Conservation (phyloP, 2,329 filamentous ascomycete genomes). For the Saccharata proteae region DNA sequence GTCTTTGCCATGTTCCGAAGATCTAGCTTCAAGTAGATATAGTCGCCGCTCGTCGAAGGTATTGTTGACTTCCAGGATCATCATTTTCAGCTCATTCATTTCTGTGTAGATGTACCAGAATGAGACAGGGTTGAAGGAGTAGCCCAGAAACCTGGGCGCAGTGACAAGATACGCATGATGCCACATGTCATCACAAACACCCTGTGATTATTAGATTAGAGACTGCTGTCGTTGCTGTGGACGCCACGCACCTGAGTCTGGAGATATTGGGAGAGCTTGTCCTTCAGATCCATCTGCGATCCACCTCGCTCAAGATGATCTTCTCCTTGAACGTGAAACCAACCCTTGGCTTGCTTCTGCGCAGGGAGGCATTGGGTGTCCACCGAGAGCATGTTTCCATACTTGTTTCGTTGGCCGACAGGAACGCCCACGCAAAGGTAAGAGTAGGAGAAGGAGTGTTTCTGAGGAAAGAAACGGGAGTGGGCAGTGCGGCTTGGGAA, state of each 20-base stretch:
- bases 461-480: constrained; percentile 52
- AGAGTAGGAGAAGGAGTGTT: constrained; percentile 56
- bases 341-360: constrained; percentile 26
- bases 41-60: constrained; percentile 61
- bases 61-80: constrained; percentile 66
- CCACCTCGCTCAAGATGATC: constrained; percentile 50
- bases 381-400: constrained; percentile 45
- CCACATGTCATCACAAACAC: constrained; percentile 47
- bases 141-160: constrained; percentile 55
- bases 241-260: constrained; percentile 35
- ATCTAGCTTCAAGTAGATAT: constrained; percentile 45
- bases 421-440: constrained; percentile 60
- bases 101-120: constrained; percentile 67
- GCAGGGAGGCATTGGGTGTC: constrained; percentile 14
- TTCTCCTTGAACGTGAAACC: constrained; percentile 48
- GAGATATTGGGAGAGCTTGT: constrained; percentile 52
- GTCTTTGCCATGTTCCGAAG: constrained; percentile 11
- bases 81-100: constrained; percentile 45
- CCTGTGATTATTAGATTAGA: constrained; percentile 27
- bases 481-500: constrained; percentile 57
- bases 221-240: not conserved
- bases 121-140: constrained; percentile 63
- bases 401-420: constrained; percentile 38
- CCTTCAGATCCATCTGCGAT: constrained; percentile 42
- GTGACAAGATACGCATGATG: constrained; percentile 60